Conservation (phyloP, 768 basidiomycete species). For the Dictyophora rubrovolvata region DNA sequence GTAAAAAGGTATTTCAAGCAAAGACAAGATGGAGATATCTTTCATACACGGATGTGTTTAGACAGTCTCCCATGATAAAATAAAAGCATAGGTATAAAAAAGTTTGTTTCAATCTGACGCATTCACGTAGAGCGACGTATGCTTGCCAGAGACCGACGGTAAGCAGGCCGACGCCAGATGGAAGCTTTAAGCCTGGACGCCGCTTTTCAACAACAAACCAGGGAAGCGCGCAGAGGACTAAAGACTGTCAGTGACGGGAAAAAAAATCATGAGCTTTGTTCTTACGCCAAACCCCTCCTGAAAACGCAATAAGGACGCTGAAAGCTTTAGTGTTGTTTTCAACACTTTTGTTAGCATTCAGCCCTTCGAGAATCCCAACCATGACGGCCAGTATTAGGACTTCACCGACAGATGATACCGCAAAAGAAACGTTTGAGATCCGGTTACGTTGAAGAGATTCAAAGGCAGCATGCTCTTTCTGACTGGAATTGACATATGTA, state of each 20-base stretch:
- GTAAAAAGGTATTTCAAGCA: not conserved
- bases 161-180: conserved; percentile 41
- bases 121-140: conserved; percentile 51
- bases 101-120: conserved; percentile 59
- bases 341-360: conserved; percentile 49
- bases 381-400: conserved; percentile 60
- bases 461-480: conserved; percentile 40
- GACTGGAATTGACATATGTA: conserved; percentile 16
- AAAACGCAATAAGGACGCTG: conserved; percentile 68
- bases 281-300: conserved; percentile 67
- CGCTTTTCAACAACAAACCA: conserved; percentile 67
- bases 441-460: conserved; percentile 62
- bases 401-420: conserved; percentile 61
- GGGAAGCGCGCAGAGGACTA: conserved; percentile 58
- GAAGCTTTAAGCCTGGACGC: conserved; percentile 52
- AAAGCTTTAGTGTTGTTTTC: conserved; percentile 70
- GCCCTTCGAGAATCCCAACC: conserved; percentile 62
- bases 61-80: conserved; percentile 69
- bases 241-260: not conserved
- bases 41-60: conserved; percentile 63
- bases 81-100: conserved; percentile 68
- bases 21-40: not conserved
- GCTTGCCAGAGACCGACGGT: conserved; percentile 64
- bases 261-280: conserved; percentile 7
- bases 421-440: conserved; percentile 67